These are phyloP conservation scores for Digitaria exilis DNA, from an alignment of 202 grass and related monocot species.

Conservation along the genomic window DNA sequence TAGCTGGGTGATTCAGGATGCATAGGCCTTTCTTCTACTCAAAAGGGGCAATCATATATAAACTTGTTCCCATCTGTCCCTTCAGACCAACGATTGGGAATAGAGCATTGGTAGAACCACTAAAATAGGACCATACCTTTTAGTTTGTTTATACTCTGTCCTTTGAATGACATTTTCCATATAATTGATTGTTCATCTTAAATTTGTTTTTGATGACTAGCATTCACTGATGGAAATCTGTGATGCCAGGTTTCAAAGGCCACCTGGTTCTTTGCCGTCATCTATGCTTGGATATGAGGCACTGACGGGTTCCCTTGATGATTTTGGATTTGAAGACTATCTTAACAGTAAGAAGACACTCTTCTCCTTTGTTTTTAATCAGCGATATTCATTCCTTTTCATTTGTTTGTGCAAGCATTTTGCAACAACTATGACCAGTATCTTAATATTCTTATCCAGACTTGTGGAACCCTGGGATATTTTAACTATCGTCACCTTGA, in stretches of 20 bases:
- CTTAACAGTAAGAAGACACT: conserved; percentile 71
- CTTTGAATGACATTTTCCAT: neutral
- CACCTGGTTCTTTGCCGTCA: conserved; percentile 75
- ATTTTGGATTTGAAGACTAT: conserved; percentile 96
- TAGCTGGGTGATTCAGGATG: neutral
- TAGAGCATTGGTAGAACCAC: neutral
- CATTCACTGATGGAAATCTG: neutral
- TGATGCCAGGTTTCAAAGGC: conserved; percentile 84
- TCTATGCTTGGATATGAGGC: conserved; percentile 92
- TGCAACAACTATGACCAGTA: neutral
- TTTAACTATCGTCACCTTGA: neutral
- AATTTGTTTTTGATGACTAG: neutral
- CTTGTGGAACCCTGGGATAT: neutral
- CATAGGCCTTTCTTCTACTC: neutral
- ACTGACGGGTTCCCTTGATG: no score
- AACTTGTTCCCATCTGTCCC: neutral
- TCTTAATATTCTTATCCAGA: neutral
- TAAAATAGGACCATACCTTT: neutral
- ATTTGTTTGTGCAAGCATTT: neutral
- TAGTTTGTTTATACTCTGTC: neutral
- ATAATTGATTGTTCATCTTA: neutral
- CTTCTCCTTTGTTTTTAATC: neutral
- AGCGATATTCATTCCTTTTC: neutral
- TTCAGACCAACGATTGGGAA: neutral
- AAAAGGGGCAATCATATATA: conserved; percentile 5